These are phyloP conservation scores for Pseudonectria buxi DNA, from an alignment of 2,329 filamentous ascomycete genomes.

Conservation along the genomic window DNA sequence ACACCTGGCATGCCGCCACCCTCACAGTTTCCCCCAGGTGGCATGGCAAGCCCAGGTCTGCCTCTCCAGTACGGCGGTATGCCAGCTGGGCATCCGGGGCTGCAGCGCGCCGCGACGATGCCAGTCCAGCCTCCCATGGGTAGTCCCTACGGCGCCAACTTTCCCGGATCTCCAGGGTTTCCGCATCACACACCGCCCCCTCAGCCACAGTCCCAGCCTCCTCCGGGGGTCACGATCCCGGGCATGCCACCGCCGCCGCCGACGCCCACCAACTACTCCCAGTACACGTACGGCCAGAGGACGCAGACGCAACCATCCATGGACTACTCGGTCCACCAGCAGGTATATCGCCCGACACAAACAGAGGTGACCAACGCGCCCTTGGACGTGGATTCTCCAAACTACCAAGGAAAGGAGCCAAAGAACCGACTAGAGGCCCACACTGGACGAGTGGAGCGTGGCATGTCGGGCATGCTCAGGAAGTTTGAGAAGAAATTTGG, in stretches of 20 bases:
- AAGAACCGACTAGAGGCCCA: slow-evolving; percentile 55
- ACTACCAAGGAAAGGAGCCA: slow-evolving; percentile 38
- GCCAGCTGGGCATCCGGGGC: slow-evolving; percentile 34
- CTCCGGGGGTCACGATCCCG: slow-evolving; percentile 25
- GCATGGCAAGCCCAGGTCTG: slow-evolving; percentile 34
- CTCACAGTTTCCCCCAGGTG: slow-evolving; percentile 36
- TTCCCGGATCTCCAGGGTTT: slow-evolving; percentile 39
- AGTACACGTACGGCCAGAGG: slow-evolving; percentile 40
- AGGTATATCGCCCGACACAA: slow-evolving; percentile 64
- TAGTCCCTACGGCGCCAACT: slow-evolving; percentile 39
- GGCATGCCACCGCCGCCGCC: slow-evolving; percentile 37
- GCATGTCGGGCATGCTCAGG: slow-evolving; percentile 65
- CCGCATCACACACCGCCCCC: slow-evolving; percentile 29
- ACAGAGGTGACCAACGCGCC: slow-evolving; percentile 40
- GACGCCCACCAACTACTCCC: slow-evolving; percentile 43
- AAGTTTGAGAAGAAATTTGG: slow-evolving; percentile 72
- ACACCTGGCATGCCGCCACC: slow-evolving; percentile 45
- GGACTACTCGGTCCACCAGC: slow-evolving; percentile 59
- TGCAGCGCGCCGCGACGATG: slow-evolving; percentile 45
- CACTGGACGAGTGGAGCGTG: slow-evolving; percentile 61
- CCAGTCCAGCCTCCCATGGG: slow-evolving; percentile 36
- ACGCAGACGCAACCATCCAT: slow-evolving; percentile 15
- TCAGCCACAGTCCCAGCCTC: slow-evolving; percentile 23
- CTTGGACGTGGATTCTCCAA: slow-evolving; percentile 27
- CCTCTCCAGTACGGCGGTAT: slow-evolving; percentile 35